Evolutionary conservation across 306 rosid species (phyloP), one percentile per base, ranked within the genome.

Genomic region (Pterocarpus santalinus): DNA sequence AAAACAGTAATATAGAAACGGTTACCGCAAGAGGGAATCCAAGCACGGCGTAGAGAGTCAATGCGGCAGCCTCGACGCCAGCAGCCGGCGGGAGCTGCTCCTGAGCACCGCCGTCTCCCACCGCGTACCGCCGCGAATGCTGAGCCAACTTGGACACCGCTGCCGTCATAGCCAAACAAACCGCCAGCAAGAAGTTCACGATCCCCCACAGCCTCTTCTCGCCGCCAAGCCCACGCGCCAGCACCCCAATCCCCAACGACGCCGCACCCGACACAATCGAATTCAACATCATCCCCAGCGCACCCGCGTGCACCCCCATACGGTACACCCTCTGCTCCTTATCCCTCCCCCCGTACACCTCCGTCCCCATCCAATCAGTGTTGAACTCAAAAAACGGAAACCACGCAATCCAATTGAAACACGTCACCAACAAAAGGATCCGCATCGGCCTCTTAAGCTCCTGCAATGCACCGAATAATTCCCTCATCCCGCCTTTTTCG

Each of bases 331-430:
- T 33, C 5, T 52, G 56, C n/a, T 77, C 15, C 1, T 79, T 81
- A 0, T 82, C 87, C 34, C 79, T 51, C 0, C 93, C 96, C 1
- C 96, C 96, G 49, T 69, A 91, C 17, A 91, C 96, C 75, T 91
- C 96, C 12, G 33, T 32, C 3, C 93, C 96, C 96, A 89, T 88
- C 96, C 96, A 91, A 15, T 91, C 96, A 0, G 93, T 91, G 73
- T 88, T 90, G 75, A 72, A 91, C 36, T 89, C 69, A 52, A 91
- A 17, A 81, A 91, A 91, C 0, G 93, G 92, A 53, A 89, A 91
- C 93, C 96, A 91, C 0, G 88, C 96, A n/a, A 89, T 47, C 93
- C 96, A 91, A 49, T 91, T 91, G 11, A 89, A 65, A 8, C 88
- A 83, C 49, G 96, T 91, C 65, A 91, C 96, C 11, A 89, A 12